Evolutionary conservation across 345 rosid genomes (phyloP), one percentile per base, ranked within the genome.

Genomic region (Cardamine resedifolia): DNA sequence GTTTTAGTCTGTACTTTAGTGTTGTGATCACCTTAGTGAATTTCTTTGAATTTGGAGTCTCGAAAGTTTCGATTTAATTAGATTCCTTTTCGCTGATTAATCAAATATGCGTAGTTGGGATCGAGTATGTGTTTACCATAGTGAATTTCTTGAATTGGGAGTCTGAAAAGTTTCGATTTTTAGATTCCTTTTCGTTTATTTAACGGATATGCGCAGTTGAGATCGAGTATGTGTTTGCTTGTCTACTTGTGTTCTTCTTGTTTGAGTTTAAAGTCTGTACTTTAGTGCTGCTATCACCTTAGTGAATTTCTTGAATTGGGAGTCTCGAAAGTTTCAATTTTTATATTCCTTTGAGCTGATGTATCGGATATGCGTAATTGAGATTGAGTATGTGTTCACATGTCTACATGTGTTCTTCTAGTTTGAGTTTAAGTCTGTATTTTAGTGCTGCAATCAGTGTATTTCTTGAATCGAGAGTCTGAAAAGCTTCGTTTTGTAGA

Each of bases 321-420:
- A 41, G 7, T 41, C 7, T 41, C 7, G 2, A 41, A 41, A 41
- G 45, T 41, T 41, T 14, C 7, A 2, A 10, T 3, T 10, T 33
- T 34, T 34, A 34, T 1, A 34, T 34, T 34, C 39, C 39, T 34
- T 34, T 10, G 1, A 0, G 12, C 39, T 34, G 39, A 34, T 34
- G 0, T 34, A 10, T 34, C 1, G 4, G 39, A 9, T 34, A 31
- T 7, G 34, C 34, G 0, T 31, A 31, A 0, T 84, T 52, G 91
- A 89, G 21, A 77, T 94, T 12, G 91, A 85, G 98, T 91, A 87
- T 63, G 93, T 58, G 27, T 33, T 0, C 5, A 11, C 41, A 10
- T 36, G 41, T 36, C 41, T 36, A 36, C 41, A 36, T 36, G 39
- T 34, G 45, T 41, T 41, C 45, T 5, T 41, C 2, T 41, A 39